Evolutionary conservation across 2,329 filamentous ascomycete genomes (phyloP).

Genomic region (Orbilia brochopaga): DNA sequence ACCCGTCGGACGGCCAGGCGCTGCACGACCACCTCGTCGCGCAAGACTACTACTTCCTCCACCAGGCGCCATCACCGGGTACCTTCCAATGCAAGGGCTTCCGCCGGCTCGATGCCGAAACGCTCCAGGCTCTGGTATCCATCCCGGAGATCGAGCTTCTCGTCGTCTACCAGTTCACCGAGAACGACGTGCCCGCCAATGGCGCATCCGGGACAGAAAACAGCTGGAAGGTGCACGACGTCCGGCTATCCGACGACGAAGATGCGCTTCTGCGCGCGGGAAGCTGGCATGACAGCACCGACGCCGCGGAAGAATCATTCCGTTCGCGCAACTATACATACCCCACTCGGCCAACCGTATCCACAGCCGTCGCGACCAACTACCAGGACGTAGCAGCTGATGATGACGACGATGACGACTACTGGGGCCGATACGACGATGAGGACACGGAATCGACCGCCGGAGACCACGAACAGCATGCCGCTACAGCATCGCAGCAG

Average conservation of each 20-base stretch:
- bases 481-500: slow-evolving; percentile 54
- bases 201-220: slow-evolving; percentile 9
- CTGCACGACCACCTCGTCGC: slow-evolving; percentile 67
- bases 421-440: slow-evolving; percentile 78
- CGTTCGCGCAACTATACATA: slow-evolving; percentile 17
- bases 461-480: slow-evolving; percentile 52
- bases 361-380: slow-evolving; percentile 12
- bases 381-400: slow-evolving; percentile 61
- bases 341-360: slow-evolving; percentile 4
- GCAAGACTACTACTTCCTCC: slow-evolving; percentile 73
- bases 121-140: slow-evolving; percentile 56
- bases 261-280: slow-evolving; percentile 20
- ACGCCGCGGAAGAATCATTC: slow-evolving; percentile 52
- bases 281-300: slow-evolving; percentile 49
- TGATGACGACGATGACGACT: slow-evolving; percentile 73
- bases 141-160: slow-evolving; percentile 33
- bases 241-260: slow-evolving; percentile 39
- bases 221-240: slow-evolving; percentile 45
- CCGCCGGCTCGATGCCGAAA: slow-evolving; percentile 75
- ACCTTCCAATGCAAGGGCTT: slow-evolving; percentile 69
- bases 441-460: slow-evolving; percentile 60
- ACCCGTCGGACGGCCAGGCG: slow-evolving; percentile 63
- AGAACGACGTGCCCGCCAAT: slow-evolving; percentile 9
- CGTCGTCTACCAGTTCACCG: slow-evolving; percentile 29
- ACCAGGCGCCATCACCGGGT: slow-evolving; percentile 72